Evolutionary conservation across 495 filamentous ascomycete genomes (phyloP).

Genomic region (Umbilicaria muhlenbergii): DNA sequence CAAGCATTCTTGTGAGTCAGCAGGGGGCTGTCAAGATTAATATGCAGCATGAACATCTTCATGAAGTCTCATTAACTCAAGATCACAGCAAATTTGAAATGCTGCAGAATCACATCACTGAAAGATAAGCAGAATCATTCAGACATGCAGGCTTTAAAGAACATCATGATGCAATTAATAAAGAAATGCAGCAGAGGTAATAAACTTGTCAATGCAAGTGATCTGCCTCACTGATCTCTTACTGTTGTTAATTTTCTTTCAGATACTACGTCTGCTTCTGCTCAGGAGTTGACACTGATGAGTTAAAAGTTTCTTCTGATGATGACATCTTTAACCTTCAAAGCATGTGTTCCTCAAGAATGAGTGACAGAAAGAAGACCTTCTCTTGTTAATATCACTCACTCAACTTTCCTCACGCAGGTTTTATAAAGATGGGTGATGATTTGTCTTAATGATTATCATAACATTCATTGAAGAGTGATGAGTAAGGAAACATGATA

Average conservation of each 20-base stretch:
- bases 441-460: no score
- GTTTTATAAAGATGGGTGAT: no score
- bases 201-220: neutral
- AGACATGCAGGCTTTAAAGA: neutral
- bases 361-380: no score
- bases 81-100: neutral
- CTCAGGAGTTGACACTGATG: neutral
- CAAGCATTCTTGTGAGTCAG: neutral
- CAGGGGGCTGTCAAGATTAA: neutral
- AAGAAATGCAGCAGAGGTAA: neutral
- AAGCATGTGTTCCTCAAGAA: no score
- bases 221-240: neutral
- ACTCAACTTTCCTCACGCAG: no score
- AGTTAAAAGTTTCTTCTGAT: neutral
- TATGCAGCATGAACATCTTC: neutral
- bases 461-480: no score
- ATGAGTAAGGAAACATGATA: no score
- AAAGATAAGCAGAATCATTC: neutral
- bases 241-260: slow-evolving; percentile 1
- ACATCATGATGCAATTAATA: slow-evolving; percentile 2
- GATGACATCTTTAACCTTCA: no score
- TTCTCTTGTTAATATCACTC: no score
- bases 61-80: no score
- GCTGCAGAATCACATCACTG: neutral
- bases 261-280: neutral